phyloP scores from a whole-genome alignment of 2,329 filamentous ascomycete species.

The Colletotrichum somersetense region DNA sequence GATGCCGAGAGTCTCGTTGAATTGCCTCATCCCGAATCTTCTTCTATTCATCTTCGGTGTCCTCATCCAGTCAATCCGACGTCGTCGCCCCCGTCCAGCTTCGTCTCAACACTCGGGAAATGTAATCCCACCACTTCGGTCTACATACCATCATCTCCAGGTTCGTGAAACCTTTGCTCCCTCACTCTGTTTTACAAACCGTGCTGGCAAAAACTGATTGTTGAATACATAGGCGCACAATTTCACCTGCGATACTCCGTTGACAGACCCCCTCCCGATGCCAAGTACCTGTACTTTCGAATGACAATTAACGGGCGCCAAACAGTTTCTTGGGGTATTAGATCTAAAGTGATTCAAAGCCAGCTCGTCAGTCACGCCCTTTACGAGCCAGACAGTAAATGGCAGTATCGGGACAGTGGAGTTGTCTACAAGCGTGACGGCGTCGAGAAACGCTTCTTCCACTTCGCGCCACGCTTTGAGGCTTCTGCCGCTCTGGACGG shows the following conservation, averaged over 20 bases:
- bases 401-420: conserved; percentile 55
- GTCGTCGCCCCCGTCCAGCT: conserved; percentile 1
- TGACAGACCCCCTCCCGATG: conserved; percentile 49
- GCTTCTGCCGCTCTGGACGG: conserved; percentile 63
- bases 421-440: conserved; percentile 52
- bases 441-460: conserved; percentile 64
- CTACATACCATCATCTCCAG: conserved; percentile 68
- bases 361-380: conserved; percentile 61
- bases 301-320: conserved; percentile 66
- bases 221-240: conserved; percentile 56
- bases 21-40: conserved; percentile 67
- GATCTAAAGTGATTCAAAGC: conserved; percentile 50
- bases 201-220: conserved; percentile 24
- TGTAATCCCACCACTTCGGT: conserved; percentile 62
- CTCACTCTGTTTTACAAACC: background rate
- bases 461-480: conserved; percentile 57
- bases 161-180: conserved; percentile 49
- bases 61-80: conserved; percentile 15
- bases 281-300: conserved; percentile 66
- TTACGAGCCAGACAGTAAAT: conserved; percentile 61
- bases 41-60: conserved; percentile 55
- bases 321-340: conserved; percentile 65
- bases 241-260: conserved; percentile 66
- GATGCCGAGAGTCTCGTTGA: conserved; percentile 60
- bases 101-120: conserved; percentile 49